Conservation (phyloP, 1,284 basidiomycete genomes). For the Afroboletus lepidellus region DNA sequence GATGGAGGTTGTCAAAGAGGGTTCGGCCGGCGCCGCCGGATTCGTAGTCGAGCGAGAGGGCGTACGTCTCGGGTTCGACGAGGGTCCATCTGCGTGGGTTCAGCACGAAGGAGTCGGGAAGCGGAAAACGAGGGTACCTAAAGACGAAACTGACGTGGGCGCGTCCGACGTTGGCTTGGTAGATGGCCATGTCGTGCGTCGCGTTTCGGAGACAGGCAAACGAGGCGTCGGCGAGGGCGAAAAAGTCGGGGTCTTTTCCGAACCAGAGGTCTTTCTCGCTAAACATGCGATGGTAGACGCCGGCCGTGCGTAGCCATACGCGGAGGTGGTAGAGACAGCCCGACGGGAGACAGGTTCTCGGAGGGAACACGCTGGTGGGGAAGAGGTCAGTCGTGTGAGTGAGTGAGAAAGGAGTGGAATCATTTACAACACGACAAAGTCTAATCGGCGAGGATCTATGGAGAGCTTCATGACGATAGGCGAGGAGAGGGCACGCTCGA, state of each 20-base stretch:
- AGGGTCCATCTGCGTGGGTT: slow-evolving; percentile 41
- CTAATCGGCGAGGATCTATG: slow-evolving; percentile 49
- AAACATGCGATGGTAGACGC: slow-evolving; percentile 57
- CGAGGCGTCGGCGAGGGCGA: slow-evolving; percentile 50
- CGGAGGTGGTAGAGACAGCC: slow-evolving; percentile 52
- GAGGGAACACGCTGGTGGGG: slow-evolving; percentile 51
- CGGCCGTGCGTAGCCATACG: slow-evolving; percentile 54
- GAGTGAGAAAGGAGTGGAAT: too few species aligned
- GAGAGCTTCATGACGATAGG: slow-evolving; percentile 51
- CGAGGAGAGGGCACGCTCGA: slow-evolving; percentile 51
- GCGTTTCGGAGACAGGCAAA: slow-evolving; percentile 46
- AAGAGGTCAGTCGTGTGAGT: background rate
- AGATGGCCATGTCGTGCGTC: slow-evolving; percentile 44
- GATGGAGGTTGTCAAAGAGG: slow-evolving; percentile 45
- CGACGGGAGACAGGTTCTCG: slow-evolving; percentile 48
- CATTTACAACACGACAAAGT: slow-evolving; percentile 59
- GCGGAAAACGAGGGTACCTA: slow-evolving; percentile 35
- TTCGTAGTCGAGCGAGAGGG: slow-evolving; percentile 57
- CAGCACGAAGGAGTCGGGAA: background rate
- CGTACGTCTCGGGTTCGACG: slow-evolving; percentile 42
- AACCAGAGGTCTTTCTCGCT: slow-evolving; percentile 59
- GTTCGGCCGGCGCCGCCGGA: slow-evolving; percentile 52
- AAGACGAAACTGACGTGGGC: slow-evolving; percentile 52
- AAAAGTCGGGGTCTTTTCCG: slow-evolving; percentile 58
- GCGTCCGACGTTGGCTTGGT: slow-evolving; percentile 50